phyloP scores from a whole-genome alignment of 805 yeast genomes.

The Suhomyces emberorum region DNA sequence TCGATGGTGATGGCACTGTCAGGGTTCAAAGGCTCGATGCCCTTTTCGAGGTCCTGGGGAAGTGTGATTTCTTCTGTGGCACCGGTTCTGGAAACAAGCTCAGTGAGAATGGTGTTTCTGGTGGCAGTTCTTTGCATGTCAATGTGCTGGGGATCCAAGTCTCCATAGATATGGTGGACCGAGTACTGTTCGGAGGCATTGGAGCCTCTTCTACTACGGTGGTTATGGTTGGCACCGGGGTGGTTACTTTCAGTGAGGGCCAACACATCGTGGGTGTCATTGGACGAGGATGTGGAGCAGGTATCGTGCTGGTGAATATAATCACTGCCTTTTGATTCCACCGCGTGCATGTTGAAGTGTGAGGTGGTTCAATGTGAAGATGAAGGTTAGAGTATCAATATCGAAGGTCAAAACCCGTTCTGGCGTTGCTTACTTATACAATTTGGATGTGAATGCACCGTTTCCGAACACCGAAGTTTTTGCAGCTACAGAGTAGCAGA shows the following conservation, averaged over 20 bases:
- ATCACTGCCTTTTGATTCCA: constrained; percentile 3
- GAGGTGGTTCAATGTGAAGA: no score
- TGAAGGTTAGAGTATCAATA: no score
- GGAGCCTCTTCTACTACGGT: constrained; percentile 14
- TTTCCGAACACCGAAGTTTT: neutral
- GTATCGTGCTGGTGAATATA: constrained; percentile 1
- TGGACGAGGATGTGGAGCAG: constrained; percentile 13
- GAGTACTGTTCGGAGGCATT: constrained; percentile 15
- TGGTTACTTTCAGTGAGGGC: constrained; percentile 4
- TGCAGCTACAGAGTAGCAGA: neutral
- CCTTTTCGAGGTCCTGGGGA: constrained; percentile 17
- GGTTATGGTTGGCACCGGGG: neutral
- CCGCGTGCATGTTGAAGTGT: constrained; percentile 2
- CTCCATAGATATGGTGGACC: constrained; percentile 32
- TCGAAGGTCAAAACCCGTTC: no score
- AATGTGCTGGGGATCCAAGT: constrained; percentile 26
- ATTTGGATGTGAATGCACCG: neutral
- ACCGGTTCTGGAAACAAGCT: constrained; percentile 12
- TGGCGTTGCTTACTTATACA: no score
- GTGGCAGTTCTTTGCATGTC: constrained; percentile 29
- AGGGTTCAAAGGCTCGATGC: constrained; percentile 12
- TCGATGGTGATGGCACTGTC: constrained; percentile 34
- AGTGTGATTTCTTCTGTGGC: constrained; percentile 10
- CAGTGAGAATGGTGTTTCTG: constrained; percentile 26
- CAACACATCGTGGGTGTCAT: constrained; percentile 2